Percentiles rank a stretch among this genome's conserved stretches.
phyloP scores from a whole-genome alignment of 257 asterid species.

The Salvia miltiorrhiza region DNA sequence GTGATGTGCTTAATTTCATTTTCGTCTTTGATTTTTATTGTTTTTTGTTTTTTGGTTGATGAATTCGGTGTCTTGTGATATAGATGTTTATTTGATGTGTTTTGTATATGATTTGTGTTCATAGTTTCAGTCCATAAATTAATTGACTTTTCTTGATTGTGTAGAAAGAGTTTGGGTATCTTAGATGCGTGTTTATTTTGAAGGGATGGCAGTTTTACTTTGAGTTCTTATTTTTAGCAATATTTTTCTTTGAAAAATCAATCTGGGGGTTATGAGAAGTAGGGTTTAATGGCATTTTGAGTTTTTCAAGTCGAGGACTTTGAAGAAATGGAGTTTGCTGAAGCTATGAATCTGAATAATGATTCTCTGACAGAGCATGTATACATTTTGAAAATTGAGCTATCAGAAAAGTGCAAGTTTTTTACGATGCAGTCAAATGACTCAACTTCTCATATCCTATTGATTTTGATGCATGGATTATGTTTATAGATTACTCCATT shows the following conservation, averaged over 20 bases:
- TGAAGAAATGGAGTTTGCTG: neutral
- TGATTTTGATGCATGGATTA: neutral
- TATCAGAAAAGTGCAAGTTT: no score
- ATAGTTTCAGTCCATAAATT: conserved; percentile 9
- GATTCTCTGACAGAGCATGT: neutral
- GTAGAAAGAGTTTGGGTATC: neutral
- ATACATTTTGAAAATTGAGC: no score
- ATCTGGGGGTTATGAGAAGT: conserved; percentile 3
- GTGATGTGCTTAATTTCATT: neutral
- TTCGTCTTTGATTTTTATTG: neutral
- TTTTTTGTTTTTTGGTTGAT: neutral
- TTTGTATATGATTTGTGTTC: conserved; percentile 16
- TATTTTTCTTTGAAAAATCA: neutral
- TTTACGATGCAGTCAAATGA: no score
- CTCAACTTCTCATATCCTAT: no score
- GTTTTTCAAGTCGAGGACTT: neutral
- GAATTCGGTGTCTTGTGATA: neutral
- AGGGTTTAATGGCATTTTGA: conserved; percentile 30
- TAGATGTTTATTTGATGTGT: neutral
- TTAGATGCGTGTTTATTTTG: neutral
- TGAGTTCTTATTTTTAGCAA: neutral
- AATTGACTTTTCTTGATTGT: conserved; percentile 3
- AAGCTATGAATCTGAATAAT: neutral
- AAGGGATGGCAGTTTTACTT: conserved; percentile 2
- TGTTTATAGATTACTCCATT: neutral